phyloP scores from a whole-genome alignment of 495 filamentous ascomycete genomes.

The Hyphodiscus hymeniophilus region DNA sequence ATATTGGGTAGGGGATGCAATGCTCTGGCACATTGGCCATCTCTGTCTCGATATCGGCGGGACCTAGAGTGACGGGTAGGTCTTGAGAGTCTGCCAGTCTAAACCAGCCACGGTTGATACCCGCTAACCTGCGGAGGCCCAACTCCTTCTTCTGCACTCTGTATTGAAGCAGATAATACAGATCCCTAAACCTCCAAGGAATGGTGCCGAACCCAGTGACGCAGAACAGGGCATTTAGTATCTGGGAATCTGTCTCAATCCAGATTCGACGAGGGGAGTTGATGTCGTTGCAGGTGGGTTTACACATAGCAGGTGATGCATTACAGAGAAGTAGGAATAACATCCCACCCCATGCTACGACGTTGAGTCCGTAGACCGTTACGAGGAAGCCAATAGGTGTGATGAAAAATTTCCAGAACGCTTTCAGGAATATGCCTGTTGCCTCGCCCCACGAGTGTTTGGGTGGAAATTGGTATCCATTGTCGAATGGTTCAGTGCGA shows the following conservation, averaged over 20 bases:
- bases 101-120: constrained; percentile 64
- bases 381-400: constrained; percentile 68
- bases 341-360: constrained; percentile 88
- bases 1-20: constrained; percentile 46
- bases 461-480: constrained; percentile 65
- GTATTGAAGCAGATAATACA: constrained; percentile 59
- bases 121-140: constrained; percentile 52
- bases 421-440: constrained; percentile 44
- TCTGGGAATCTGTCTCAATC: constrained; percentile 81
- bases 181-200: constrained; percentile 78
- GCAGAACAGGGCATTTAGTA: constrained; percentile 79
- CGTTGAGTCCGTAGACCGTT: constrained; percentile 68
- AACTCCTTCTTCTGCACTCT: constrained; percentile 42
- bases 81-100: constrained; percentile 50
- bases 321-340: constrained; percentile 74
- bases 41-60: constrained; percentile 35
- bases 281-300: constrained; percentile 61
- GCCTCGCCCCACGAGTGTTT: constrained; percentile 49
- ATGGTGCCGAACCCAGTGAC: constrained; percentile 77
- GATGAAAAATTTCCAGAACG: constrained; percentile 48
- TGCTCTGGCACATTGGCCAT: constrained; percentile 23
- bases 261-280: constrained; percentile 66
- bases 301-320: constrained; percentile 73
- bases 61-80: constrained; percentile 33
- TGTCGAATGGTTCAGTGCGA: constrained; percentile 28